These are phyloP conservation scores for Pyrus hybrid DNA, from an alignment of 331 rosid species.

Conservation along the genomic window DNA sequence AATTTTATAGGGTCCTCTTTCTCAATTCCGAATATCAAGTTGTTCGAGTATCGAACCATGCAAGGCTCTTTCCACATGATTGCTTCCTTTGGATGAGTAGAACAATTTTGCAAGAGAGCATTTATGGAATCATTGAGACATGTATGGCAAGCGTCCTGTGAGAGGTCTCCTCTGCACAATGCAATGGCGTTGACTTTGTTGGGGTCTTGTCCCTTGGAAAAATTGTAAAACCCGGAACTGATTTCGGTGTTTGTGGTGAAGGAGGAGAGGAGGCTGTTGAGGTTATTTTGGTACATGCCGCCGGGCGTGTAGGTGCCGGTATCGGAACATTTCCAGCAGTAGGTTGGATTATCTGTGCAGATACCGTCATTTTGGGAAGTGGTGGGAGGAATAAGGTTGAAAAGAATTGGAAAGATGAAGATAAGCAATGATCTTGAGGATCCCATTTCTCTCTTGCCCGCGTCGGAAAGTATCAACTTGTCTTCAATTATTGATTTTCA, in stretches of 20 bases:
- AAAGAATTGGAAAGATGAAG: neutral
- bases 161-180: constrained; percentile 14
- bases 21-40: neutral
- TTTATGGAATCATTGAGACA: neutral
- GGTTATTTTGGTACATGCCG: neutral
- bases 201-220: neutral
- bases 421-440: neutral
- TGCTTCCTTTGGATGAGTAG: constrained; percentile 7
- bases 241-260: neutral
- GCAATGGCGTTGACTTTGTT: constrained; percentile 3
- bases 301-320: neutral
- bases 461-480: neutral
- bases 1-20: neutral
- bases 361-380: neutral
- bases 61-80: neutral
- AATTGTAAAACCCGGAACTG: neutral
- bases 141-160: neutral
- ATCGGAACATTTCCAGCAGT: neutral
- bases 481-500: neutral
- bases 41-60: constrained; percentile 7
- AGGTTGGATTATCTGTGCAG: neutral
- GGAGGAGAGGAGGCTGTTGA: constrained; percentile 1
- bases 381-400: neutral
- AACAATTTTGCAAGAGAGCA: neutral
- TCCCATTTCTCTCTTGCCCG: neutral